These are phyloP conservation scores for Dactylellina sp. DNA, from an alignment of 2,329 filamentous ascomycete genomes.

Conservation along the genomic window DNA sequence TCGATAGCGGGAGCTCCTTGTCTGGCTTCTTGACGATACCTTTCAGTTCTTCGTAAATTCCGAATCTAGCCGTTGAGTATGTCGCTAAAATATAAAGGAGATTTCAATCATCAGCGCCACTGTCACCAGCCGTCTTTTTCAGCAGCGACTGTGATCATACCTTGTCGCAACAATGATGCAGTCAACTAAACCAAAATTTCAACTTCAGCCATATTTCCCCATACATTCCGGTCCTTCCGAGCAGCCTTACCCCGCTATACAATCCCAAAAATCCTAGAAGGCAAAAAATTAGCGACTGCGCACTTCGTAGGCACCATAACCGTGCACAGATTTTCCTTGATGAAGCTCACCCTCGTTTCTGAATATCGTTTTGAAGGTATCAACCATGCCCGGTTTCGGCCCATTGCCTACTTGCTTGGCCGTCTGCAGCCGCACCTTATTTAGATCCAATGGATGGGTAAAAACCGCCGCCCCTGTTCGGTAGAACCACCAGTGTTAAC, in stretches of 20 bases:
- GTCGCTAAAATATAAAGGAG: constrained; percentile 71
- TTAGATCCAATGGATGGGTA: constrained; percentile 81
- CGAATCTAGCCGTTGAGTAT: constrained; percentile 96
- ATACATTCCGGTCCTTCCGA: constrained; percentile 23
- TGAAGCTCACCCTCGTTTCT: constrained; percentile 72
- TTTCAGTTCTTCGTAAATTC: constrained; percentile 95
- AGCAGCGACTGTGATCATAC: too few species aligned
- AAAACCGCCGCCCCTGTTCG: constrained; percentile 76
- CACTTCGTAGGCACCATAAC: background rate
- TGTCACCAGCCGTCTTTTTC: too few species aligned
- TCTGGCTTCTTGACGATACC: constrained; percentile 70
- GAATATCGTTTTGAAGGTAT: constrained; percentile 85
- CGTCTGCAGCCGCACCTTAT: constrained; percentile 60
- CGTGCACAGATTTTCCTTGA: background rate
- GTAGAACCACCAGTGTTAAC: constrained; percentile 1
- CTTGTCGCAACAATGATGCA: constrained; percentile 89
- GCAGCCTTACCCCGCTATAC: constrained; percentile 77
- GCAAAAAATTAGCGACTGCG: constrained; percentile 7
- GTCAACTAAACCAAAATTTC: constrained; percentile 71
- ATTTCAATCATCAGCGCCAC: constrained; percentile 13
- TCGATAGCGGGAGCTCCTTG: constrained; percentile 74
- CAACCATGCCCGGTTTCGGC: constrained; percentile 71
- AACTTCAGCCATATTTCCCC: constrained; percentile 2
- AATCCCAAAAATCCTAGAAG: constrained; percentile 72
- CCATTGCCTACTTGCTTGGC: constrained; percentile 58